Evolutionary conservation across 1,284 basidiomycete genomes (phyloP), one percentile per base, ranked within the genome.

Genomic region (Fomitiporia mediterranea): DNA sequence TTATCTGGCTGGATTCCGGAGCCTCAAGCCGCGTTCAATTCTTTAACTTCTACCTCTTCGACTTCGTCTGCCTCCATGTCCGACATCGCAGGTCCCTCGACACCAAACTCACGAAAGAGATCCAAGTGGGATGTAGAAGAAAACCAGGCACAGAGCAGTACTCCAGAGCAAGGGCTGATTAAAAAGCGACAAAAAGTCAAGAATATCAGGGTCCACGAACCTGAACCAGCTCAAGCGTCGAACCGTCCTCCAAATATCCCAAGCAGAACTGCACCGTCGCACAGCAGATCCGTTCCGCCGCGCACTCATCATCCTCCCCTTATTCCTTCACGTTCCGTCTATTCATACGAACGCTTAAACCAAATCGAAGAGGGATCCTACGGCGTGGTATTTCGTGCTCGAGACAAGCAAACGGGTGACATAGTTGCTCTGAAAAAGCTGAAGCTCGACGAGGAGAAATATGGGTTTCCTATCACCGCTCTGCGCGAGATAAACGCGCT

Each of bases 311-410:
- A 96, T 67, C 92, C 91, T 21, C 76, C 84, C 0, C 80, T 96
- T 35, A 69, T 79, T 32, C 83, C 91, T 0, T 95, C 94, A 37
- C 84, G 94, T 19, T 94, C 92, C 2, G 94, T 97, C 3, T 95
- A 94, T 72, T 86, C 80, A 66, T 97, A 96, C 70, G 94, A 97
- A 66, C 77, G 91, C 11, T 77, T 99, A 37, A 99, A 99, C 70
- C 93, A 98, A 65, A 99, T 99, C 65, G 97, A 99, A 72, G 97
- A 99, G 73, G 97, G 97, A 1, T 95, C 95, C 0, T 99, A 99
- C 67, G 97, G 97, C 15, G 85, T 99, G 42, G 97, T 99, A 11
- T 99, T 94, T 65, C 87, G 97, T 19, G 97, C 97, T 5, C 80
- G 85, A 61, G 94, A 98, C 72, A 96, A 93, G 68, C 80, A 91